Percentiles rank a stretch among this genome's conserved stretches.
These are phyloP conservation scores for Fistulifera solaris DNA, from an alignment of 108 stramenopile species.

Conservation along the genomic window DNA sequence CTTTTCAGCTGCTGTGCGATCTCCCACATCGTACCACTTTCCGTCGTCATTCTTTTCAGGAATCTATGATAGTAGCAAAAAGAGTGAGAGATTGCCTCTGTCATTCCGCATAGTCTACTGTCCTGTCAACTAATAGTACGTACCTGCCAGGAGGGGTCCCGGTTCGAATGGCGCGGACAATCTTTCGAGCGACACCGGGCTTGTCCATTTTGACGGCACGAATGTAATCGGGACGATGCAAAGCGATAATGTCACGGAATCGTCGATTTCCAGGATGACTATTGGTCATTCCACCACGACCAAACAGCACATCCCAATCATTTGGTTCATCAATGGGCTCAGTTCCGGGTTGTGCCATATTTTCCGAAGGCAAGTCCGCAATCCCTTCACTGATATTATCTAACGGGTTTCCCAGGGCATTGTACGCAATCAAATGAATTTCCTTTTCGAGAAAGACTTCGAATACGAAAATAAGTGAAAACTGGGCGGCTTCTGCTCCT, in stretches of 20 bases:
- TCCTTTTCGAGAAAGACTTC: conserved; percentile 40
- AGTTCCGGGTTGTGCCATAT: not conserved
- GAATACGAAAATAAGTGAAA: conserved; percentile 32
- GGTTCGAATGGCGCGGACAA: conserved; percentile 55
- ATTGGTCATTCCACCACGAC: conserved; percentile 73
- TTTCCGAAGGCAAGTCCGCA: not conserved
- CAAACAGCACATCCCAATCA: conserved; percentile 36
- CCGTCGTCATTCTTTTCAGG: conserved; percentile 52
- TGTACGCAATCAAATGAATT: conserved; percentile 7
- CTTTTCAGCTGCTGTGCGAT: conserved; percentile 61
- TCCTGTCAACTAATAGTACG: not conserved
- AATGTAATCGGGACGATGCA: conserved; percentile 67
- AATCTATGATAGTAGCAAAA: conserved; percentile 31
- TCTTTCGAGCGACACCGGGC: conserved; percentile 63
- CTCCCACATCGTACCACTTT: conserved; percentile 64
- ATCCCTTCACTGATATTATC: conserved; percentile 8
- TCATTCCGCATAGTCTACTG: not conserved
- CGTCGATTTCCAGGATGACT: conserved; percentile 63
- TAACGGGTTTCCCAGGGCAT: not conserved
- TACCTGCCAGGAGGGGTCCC: conserved; percentile 38
- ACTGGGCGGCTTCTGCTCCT: conserved; percentile 14
- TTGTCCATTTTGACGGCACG: conserved; percentile 64
- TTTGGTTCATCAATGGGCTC: conserved; percentile 4
- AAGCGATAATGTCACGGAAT: conserved; percentile 67
- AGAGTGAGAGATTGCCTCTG: not conserved